Evolutionary conservation across 805 yeast genomes (phyloP), one percentile per base, ranked within the genome.

Genomic region (baker's yeast (Saccharomyces cerevisiae)): DNA sequence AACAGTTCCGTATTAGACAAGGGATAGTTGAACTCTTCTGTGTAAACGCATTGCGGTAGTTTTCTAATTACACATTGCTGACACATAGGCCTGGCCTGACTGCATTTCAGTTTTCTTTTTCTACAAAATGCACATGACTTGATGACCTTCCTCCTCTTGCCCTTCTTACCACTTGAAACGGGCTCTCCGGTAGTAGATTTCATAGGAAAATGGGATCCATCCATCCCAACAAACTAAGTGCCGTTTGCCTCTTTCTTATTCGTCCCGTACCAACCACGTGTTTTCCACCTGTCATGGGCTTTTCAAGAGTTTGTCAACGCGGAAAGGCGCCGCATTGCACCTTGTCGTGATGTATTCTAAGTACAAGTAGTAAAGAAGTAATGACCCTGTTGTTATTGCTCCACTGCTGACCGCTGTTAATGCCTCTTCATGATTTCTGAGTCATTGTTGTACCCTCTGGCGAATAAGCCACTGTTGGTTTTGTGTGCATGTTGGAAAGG

Each of bases 61-160:
- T 61, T 57, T 57, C 76, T 75, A 6, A 66, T 56, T 10, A 63
- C 50, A 59, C 84, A 79, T 49, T 74, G 74, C 9, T 71, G 67
- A 55, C 78, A 74, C 54, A 61, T 61, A n/a, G 77, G 75, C 55
- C 70, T 71, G 41, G 68, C 67, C 57, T 80, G 80, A 61, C 82
- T 85, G 67, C 87, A 82, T 70, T 82, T 82, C 71, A 83, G 76
- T 69, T 83, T 83, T 61, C 86, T 76, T 57, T 78, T 76, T 52
- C 87, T 74, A 65, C 89, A 83, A 49, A 83, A 81, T 57, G 81
- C 72, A 61, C 86, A 82, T 4, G 70, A 62, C 47, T 63, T 61
- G 47, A 67, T 65, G 17, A 57, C 54, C 55, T 67, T 67, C 27
- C 67, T 54, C 50, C 71, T 58, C 43, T 36, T 36, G 43, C 43